phyloP scores from a whole-genome alignment of 1,284 basidiomycete genomes.

The Ustilago tritici region DNA sequence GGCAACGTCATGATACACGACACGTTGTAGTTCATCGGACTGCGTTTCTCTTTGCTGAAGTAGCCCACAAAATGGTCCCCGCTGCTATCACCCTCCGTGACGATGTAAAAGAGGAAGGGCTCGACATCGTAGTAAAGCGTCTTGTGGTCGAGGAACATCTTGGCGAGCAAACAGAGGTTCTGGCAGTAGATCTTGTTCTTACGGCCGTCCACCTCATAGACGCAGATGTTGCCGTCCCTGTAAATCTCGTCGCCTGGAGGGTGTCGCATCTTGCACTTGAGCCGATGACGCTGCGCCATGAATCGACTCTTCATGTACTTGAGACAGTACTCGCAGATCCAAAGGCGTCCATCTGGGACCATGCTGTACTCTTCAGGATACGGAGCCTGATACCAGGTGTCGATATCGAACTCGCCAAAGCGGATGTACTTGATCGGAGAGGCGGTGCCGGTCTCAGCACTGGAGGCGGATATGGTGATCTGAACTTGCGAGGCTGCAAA shows the following conservation, averaged over 20 bases:
- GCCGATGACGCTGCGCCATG: slow-evolving; percentile 84
- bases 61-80: slow-evolving; percentile 97
- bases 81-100: slow-evolving; percentile 88
- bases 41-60: slow-evolving; percentile 98
- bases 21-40: slow-evolving; percentile 89
- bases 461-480: slow-evolving; percentile 42
- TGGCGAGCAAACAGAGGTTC: slow-evolving; percentile 97
- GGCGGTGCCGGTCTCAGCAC: slow-evolving; percentile 61
- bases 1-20: slow-evolving; percentile 99
- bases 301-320: slow-evolving; percentile 99
- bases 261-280: slow-evolving; percentile 91
- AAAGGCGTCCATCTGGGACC: slow-evolving; percentile 90
- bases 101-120: slow-evolving; percentile 98
- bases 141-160: slow-evolving; percentile 99
- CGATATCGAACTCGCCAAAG: slow-evolving; percentile 93
- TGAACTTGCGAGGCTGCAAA: slow-evolving; percentile 33
- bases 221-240: slow-evolving; percentile 85
- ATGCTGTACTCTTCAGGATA: slow-evolving; percentile 97
- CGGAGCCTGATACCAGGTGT: slow-evolving; percentile 98
- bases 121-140: slow-evolving; percentile 99
- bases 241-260: slow-evolving; percentile 99
- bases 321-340: slow-evolving; percentile 97
- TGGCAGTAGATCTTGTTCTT: slow-evolving; percentile 99
- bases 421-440: slow-evolving; percentile 75
- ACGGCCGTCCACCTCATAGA: slow-evolving; percentile 97